Base-by-base conservation (phyloP, 192 early-diverging fungal species). In the Radiomyces spectabilis region DNA sequence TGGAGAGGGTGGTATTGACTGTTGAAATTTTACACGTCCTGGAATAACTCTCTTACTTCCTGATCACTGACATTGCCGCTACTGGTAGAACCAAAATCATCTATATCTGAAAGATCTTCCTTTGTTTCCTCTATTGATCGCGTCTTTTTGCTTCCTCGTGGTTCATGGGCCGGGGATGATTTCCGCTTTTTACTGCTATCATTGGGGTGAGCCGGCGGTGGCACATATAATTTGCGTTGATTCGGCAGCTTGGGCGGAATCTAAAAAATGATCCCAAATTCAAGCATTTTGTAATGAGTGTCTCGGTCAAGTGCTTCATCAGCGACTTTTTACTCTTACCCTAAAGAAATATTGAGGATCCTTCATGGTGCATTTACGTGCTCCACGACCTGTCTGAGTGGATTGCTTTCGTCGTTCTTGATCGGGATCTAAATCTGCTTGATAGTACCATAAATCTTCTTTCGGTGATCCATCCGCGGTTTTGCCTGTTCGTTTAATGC, bases 211-310 rank as follows among this genome's bases (percentile, higher is more conserved):
- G 48, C 48, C 13, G 30, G 52, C 2, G 54, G 41, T 43, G 54
- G 54, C 4, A 55, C 40, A 29, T 55, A 55, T 10, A 41, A n/a
- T 19, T 44, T 44, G 42, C 71, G 64, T 40, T 71, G 73, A 27
- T 71, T 58, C 18, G 73, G 63, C 21, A 71, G 55, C 48, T 75
- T 75, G 18, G 73, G 69, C 26, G 73, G 73, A 59, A 75, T 75
- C 59, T 75, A 32, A 44, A 49, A 15, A 49, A 2, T 12, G 30
- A 49, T 27, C 22, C 32, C 34, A 41, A 16, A 31, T 31, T 29
- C 25, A 53, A 21, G 8, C 0, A 21, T 43, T 18, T 43, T 4
- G 1, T 43, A 21, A 8, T 43, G 8, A n/a, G 8, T 18, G 7
- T n/a, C 22, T 32, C n/a, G 29, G 33, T 9, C 10, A 18, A 15